Conservation (phyloP, 73 alveolate species). For the Symbiodinium pilosum region DNA sequence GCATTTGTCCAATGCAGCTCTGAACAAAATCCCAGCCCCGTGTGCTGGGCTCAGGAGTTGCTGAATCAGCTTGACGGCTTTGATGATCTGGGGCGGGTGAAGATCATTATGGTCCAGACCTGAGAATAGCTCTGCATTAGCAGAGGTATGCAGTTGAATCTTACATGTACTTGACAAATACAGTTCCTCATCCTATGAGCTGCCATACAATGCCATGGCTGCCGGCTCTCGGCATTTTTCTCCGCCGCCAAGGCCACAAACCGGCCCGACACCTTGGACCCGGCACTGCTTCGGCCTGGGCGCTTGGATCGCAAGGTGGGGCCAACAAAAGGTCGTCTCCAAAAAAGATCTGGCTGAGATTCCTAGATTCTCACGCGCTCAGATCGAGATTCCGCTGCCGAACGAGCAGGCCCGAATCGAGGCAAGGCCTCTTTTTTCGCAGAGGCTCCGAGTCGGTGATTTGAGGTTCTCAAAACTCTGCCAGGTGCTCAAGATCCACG, state of each 20-base stretch:
- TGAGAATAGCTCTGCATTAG: too few relatives aligned
- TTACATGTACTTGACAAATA: not conserved
- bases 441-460: too few relatives aligned
- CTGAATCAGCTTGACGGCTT: constrained; percentile 99
- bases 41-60: constrained; percentile 92
- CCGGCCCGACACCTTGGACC: constrained; percentile 99
- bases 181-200: not conserved
- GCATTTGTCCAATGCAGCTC: too few relatives aligned
- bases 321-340: too few relatives aligned
- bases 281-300: constrained; percentile 99
- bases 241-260: constrained; percentile 97
- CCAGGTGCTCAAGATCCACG: constrained; percentile 99
- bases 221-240: not conserved
- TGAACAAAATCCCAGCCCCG: not conserved
- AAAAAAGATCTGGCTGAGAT: not conserved
- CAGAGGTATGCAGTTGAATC: too few relatives aligned
- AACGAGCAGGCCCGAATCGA: constrained; percentile 97
- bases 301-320: constrained; percentile 98
- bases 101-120: constrained; percentile 99
- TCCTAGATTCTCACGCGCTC: not conserved
- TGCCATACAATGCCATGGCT: not conserved
- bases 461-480: constrained; percentile 90
- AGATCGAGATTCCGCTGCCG: constrained; percentile 99
- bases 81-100: constrained; percentile 99
- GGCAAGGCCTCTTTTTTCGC: not conserved